Evolutionary conservation across 2,329 filamentous ascomycete genomes (phyloP).

Genomic region (Ceratocystis eucalypticola): DNA sequence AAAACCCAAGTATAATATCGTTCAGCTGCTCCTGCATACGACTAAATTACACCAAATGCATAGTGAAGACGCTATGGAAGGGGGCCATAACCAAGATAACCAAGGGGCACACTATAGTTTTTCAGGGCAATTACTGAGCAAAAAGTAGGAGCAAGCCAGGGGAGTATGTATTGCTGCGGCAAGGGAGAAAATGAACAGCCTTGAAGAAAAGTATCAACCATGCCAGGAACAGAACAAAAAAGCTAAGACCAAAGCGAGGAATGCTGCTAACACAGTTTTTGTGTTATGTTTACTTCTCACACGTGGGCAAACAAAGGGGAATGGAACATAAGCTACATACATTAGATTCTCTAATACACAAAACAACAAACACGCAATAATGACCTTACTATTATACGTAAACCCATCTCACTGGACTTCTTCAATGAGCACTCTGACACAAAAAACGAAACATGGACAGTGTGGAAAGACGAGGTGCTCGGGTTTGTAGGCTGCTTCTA

Average conservation of each 20-base stretch:
- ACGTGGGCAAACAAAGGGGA: slow-evolving; percentile 5
- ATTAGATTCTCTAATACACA: neutral
- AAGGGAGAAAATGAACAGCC: neutral
- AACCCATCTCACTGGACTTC: neutral
- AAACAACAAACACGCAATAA: neutral
- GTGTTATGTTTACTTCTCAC: neutral
- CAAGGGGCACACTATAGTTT: neutral
- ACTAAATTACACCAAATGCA: neutral
- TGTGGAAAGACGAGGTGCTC: neutral
- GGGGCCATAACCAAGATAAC: neutral
- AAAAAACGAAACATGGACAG: slow-evolving; percentile 4
- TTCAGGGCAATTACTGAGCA: neutral
- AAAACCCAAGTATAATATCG: neutral
- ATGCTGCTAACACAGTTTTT: neutral
- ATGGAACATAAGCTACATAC: neutral
- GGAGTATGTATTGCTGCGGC: neutral
- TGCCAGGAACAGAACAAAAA: slow-evolving; percentile 2
- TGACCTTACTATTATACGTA: too few species aligned
- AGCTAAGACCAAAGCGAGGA: neutral
- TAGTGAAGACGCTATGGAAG: neutral
- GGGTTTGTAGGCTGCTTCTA: neutral
- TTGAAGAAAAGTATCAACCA: neutral
- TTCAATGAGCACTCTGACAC: neutral
- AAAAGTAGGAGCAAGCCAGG: neutral
- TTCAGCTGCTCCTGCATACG: neutral